Evolutionary conservation across 2,329 filamentous ascomycete genomes (phyloP), one percentile per base, ranked within the genome.

Genomic region (Pyrenophora graminea): DNA sequence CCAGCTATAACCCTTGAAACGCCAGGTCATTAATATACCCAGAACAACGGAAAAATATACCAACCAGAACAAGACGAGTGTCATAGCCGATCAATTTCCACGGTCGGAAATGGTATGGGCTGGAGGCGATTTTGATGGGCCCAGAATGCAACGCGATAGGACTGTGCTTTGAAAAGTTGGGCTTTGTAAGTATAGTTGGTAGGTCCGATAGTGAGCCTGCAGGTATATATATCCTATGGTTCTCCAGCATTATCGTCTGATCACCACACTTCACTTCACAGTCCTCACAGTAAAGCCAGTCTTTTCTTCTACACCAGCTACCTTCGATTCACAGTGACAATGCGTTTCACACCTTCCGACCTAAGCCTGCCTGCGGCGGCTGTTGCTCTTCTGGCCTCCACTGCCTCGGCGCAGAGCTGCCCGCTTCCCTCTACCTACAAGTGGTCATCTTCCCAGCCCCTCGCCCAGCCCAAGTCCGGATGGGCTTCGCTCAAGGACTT

Each of bases 401-500:
- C 52, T 17, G 51, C 46, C 30, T 47, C 48, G 10, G 59, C 62
- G 8, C 66, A 66, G 39, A 53, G 36, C 25, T 86, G 83, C 70
- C 55, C 64, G 25, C 79, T 85, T 33, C 83, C 83, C 0, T 79
- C 82, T 0, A 78, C 71, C 8, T 85, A 84, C 69, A 68, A 69
- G 38, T 86, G 83, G 82, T 79, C 77, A 30, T 82, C 80, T 9
- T 79, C 77, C 5, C 76, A 70, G 2, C 55, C 76, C 2, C 74
- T 87, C 6, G 81, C 82, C 1, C 62, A 73, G 4, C 83, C 84
- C 0, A 78, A 79, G 59, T 72, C 72, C 1, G 82, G 82, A 15
- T 84, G 80, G 81, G 75, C 71, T 2, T 75, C 82, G 3, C 76
- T 88, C 61, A 88, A 88, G 64, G 85, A 88, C 70, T 87, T 87